phyloP scores from a whole-genome alignment of 306 rosid species.

The Quercus bicolor region DNA sequence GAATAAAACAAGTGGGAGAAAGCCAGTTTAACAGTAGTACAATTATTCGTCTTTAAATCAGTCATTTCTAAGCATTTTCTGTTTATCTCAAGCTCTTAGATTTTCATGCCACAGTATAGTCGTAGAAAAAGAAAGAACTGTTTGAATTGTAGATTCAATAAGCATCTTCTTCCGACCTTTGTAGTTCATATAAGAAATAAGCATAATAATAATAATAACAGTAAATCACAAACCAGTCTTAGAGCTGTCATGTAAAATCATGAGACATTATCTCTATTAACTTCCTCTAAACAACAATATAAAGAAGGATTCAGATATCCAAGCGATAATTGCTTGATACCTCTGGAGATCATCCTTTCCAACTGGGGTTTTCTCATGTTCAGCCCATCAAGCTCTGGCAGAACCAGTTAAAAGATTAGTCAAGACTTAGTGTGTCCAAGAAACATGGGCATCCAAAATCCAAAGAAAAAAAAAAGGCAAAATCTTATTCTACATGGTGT shows the following conservation, averaged over 20 bases:
- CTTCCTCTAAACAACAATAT: neutral
- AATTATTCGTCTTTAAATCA: constrained; percentile 10
- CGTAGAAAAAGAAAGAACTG: neutral
- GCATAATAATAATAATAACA: too few species aligned
- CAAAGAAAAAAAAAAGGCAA: neutral
- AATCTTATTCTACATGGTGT: too few species aligned
- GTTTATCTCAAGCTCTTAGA: neutral
- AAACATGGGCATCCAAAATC: neutral
- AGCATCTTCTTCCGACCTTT: neutral
- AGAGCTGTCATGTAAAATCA: too few species aligned
- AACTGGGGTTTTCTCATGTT: neutral
- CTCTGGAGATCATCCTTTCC: neutral
- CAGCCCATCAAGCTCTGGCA: neutral
- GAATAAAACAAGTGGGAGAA: constrained; percentile 12
- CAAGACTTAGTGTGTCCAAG: neutral
- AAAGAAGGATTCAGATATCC: neutral
- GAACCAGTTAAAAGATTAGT: neutral
- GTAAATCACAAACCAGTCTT: too few species aligned
- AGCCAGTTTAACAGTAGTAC: constrained; percentile 19
- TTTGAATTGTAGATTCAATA: too few species aligned
- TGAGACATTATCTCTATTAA: neutral
- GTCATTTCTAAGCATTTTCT: neutral
- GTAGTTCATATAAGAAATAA: too few species aligned
- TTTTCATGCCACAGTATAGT: neutral
- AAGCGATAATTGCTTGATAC: neutral